phyloP scores from a whole-genome alignment of 495 filamentous ascomycete species.

The Xylaria castorea region DNA sequence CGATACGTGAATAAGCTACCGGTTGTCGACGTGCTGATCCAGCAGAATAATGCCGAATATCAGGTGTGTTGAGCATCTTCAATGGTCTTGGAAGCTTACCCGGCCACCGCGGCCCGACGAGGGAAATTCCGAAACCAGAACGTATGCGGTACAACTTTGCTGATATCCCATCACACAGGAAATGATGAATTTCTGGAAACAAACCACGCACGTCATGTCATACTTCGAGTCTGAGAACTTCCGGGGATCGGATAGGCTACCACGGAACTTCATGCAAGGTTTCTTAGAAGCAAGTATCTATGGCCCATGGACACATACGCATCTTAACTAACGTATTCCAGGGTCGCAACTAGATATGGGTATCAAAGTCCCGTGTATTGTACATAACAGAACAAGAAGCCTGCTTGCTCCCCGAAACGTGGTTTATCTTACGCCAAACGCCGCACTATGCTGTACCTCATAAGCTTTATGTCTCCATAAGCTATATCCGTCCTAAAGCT shows the following conservation, averaged over 20 bases:
- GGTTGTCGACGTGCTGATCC: conserved; percentile 86
- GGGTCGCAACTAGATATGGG: conserved; percentile 58
- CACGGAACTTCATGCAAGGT: conserved; percentile 85
- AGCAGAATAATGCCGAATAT: conserved; percentile 87
- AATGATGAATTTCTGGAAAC: conserved; percentile 99
- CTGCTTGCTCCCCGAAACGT: conserved; percentile 33
- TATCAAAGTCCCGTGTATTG: conserved; percentile 32
- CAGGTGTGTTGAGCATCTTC: conserved; percentile 61
- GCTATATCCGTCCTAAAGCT: conserved; percentile 11
- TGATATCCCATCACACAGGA: conserved; percentile 62
- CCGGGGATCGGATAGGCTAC: conserved; percentile 73
- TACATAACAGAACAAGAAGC: conserved; percentile 46
- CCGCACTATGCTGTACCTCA: conserved; percentile 37
- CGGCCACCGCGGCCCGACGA: conserved; percentile 42
- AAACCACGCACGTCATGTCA: conserved; percentile 93
- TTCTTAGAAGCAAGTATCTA: conserved; percentile 78
- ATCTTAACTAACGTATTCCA: conserved; percentile 36
- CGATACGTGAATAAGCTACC: conserved; percentile 88
- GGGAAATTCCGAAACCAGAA: not conserved
- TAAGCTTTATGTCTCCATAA: conserved; percentile 13
- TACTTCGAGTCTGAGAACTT: conserved; percentile 91
- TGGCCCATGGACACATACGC: not conserved
- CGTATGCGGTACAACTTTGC: not conserved
- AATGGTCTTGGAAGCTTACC: not conserved
- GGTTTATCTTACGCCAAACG: conserved; percentile 40